Evolutionary conservation across 148 eudicot species (phyloP), one percentile per base, ranked within the genome.

Genomic region (Linanthus parryae): DNA sequence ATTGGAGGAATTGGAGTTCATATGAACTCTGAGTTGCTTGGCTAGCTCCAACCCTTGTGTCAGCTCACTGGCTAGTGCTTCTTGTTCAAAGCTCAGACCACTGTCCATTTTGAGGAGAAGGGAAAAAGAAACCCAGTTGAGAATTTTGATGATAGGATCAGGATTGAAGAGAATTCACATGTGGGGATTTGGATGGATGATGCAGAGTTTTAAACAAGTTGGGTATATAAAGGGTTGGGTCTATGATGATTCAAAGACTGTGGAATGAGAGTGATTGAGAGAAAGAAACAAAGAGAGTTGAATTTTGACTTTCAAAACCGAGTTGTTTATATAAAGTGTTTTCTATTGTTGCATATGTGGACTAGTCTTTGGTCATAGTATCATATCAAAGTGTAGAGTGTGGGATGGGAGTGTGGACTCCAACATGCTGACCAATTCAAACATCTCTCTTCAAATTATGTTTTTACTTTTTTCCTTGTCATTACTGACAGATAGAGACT

Each of bases 361-460:
- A 76, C 65, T 58, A 41, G 83, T 83, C 80, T 63, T 37, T 79
- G 85, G 79, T 73, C 74, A 58, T 58, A 30, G 14, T 33, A 38
- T 61, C 5, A 21, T 35, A 0, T 35, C 10, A 44, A 12, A 16
- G 20, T 47, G 42, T 30, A 30, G 16, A 15, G 5, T 25, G 37
- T 20, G 30, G 31, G 18, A 25, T 55, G 38, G 27, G 34, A 24
- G 54, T 31, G 35, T 31, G 49, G 48, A 17, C 16, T 41, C 36
- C 44, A 41, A 61, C n/a, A 7, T 24, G 67, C 62, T 68, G 73
- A 68, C 73, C 59, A 29, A 47, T 31, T 64, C 62, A 48, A 46
- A 57, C 40, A 41, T 54, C 40, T n/a, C 35, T 31, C 5, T 28
- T 51, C 29, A 49, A 29, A 29, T 21, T 30, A 4, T 17, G 5